Conservation (phyloP, 257 asterid species). For the Datura wrightii region DNA sequence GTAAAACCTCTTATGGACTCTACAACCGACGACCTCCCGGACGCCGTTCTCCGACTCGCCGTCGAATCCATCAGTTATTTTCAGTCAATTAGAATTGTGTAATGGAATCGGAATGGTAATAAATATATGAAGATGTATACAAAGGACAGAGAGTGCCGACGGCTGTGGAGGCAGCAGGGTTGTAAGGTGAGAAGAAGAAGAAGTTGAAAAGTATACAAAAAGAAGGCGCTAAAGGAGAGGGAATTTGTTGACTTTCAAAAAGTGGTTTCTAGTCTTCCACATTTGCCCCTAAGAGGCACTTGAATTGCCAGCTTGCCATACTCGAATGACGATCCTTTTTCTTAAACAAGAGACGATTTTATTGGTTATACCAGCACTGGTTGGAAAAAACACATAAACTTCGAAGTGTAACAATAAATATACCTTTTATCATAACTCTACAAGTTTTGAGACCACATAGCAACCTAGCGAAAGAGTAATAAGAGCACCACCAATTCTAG, state of each 20-base stretch:
- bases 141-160: background rate
- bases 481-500: background rate
- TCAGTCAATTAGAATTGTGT: background rate
- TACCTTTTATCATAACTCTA: background rate
- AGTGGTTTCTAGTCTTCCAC: background rate
- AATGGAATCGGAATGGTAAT: background rate
- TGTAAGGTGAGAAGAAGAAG: background rate
- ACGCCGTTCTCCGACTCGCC: slow-evolving; percentile 31
- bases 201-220: background rate
- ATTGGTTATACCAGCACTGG: too few relatives aligned
- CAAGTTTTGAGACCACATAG: background rate
- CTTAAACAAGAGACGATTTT: background rate
- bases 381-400: too few relatives aligned
- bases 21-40: slow-evolving; percentile 69
- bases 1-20: slow-evolving; percentile 76
- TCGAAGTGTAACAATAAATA: background rate
- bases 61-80: background rate
- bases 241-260: slow-evolving; percentile 30
- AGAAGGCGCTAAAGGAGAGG: slow-evolving; percentile 27
- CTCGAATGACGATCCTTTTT: background rate
- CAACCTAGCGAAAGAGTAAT: background rate
- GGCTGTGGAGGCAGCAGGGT: background rate
- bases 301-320: background rate
- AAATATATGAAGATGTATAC: background rate
- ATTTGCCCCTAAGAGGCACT: background rate